Percentiles rank a stretch among this genome's conserved stretches.
These are phyloP conservation scores for Polytrichum commune DNA, from an alignment of 225 moss, liverwort and hornwort genomes.

Conservation along the genomic window DNA sequence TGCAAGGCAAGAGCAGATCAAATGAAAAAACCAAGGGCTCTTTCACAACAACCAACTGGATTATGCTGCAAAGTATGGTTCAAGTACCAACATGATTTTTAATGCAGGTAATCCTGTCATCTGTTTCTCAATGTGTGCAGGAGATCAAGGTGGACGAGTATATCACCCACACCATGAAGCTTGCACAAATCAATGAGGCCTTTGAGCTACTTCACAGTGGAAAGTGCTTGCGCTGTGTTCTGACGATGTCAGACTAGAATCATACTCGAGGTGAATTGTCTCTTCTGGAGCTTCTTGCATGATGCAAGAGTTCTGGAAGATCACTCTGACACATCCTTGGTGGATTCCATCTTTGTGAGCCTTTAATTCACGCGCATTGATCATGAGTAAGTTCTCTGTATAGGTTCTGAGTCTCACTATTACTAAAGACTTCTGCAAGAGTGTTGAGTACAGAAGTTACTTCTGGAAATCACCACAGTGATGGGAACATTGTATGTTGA, in stretches of 20 bases:
- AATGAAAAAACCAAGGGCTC: too few species aligned
- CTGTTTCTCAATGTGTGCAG: conserved; percentile 25
- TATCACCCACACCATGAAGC: conserved; percentile 59
- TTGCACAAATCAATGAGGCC: conserved; percentile 62
- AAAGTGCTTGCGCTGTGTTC: conserved; percentile 58
- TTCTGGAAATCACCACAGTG: too few species aligned
- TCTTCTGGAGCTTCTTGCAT: not conserved
- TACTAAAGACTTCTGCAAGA: too few species aligned
- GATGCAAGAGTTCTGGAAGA: not conserved
- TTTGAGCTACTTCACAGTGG: conserved; percentile 69
- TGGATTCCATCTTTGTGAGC: not conserved
- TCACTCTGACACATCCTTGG: not conserved
- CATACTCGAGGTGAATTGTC: not conserved
- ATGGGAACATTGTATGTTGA: too few species aligned
- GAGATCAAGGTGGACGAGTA: conserved; percentile 83
- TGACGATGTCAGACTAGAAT: conserved; percentile 29
- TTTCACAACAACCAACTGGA: too few species aligned
- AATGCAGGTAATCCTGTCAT: too few species aligned
- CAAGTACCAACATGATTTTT: too few species aligned
- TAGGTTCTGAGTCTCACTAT: too few species aligned
- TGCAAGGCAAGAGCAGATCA: too few species aligned
- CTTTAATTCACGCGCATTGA: not conserved
- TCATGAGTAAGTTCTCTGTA: not conserved
- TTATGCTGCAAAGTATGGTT: too few species aligned
- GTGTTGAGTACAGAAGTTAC: too few species aligned